Evolutionary conservation across 495 filamentous ascomycete species (phyloP).

Genomic region (Bombardia bombarda): DNA sequence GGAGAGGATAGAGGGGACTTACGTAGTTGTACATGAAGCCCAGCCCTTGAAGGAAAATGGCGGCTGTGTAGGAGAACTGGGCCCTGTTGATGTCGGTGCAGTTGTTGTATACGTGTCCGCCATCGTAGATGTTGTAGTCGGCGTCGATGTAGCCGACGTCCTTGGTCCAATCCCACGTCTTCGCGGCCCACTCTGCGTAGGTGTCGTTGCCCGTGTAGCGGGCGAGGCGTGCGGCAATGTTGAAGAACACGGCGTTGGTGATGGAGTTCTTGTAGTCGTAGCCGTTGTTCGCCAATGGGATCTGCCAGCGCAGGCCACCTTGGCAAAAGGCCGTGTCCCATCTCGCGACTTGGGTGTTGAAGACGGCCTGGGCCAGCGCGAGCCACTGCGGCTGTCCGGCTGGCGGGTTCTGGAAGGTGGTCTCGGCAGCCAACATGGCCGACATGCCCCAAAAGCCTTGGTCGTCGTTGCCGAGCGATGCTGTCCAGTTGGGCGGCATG

Average conservation of each 20-base stretch:
- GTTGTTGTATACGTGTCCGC: slow-evolving; percentile 44
- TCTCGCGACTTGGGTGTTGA: slow-evolving; percentile 51
- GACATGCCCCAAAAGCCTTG: slow-evolving; percentile 64
- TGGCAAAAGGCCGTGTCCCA: slow-evolving; percentile 54
- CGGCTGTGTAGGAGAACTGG: slow-evolving; percentile 62
- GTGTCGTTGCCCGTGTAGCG: slow-evolving; percentile 60
- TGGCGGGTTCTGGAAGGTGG: slow-evolving; percentile 50
- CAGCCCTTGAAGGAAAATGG: slow-evolving; percentile 54
- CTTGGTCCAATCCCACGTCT: slow-evolving; percentile 54
- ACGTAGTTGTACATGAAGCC: slow-evolving; percentile 63
- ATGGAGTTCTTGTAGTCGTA: slow-evolving; percentile 72
- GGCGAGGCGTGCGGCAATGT: slow-evolving; percentile 60
- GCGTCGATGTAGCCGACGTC: slow-evolving; percentile 48
- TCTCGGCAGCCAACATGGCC: slow-evolving; percentile 58
- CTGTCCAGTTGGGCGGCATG: slow-evolving; percentile 62
- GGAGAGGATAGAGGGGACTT: slow-evolving; percentile 14
- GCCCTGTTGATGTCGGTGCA: slow-evolving; percentile 46
- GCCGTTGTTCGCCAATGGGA: slow-evolving; percentile 59
- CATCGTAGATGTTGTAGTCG: slow-evolving; percentile 58
- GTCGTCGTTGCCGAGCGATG: slow-evolving; percentile 67
- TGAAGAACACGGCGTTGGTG: slow-evolving; percentile 65
- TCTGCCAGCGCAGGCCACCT: slow-evolving; percentile 71
- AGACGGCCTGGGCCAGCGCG: slow-evolving; percentile 61
- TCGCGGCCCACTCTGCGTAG: slow-evolving; percentile 60
- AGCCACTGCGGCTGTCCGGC: slow-evolving; percentile 51